These are phyloP conservation scores for Aspergillus ustus DNA, from an alignment of 2,329 filamentous ascomycete genomes.

Conservation along the genomic window DNA sequence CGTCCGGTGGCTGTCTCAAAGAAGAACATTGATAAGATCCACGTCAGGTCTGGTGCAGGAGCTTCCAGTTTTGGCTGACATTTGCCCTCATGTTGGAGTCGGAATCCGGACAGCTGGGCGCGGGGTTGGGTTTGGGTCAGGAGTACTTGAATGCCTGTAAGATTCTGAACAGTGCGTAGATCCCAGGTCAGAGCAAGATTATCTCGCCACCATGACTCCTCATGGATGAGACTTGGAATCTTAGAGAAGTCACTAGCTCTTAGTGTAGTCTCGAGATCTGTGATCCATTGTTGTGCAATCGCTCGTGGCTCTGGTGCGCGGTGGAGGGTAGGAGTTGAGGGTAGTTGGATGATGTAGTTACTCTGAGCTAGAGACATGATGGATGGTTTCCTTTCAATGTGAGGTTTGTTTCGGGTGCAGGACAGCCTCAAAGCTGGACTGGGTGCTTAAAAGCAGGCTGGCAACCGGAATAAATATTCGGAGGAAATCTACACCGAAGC, in stretches of 20 bases:
- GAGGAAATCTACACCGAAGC: neutral
- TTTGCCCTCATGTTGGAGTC: constrained; percentile 38
- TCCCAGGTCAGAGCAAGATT: constrained; percentile 48
- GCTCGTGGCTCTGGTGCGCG: constrained; percentile 28
- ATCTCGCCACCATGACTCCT: constrained; percentile 49
- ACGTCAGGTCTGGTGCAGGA: constrained; percentile 35
- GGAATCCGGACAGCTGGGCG: constrained; percentile 35
- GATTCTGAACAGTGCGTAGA: constrained; percentile 40
- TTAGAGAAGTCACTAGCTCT: constrained; percentile 21
- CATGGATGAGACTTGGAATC: constrained; percentile 36
- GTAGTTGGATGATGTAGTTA: constrained; percentile 38
- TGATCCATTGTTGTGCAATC: constrained; percentile 41
- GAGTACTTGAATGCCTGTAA: constrained; percentile 37
- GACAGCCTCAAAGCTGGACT: neutral
- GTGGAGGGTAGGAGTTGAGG: constrained; percentile 27
- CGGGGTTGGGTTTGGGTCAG: constrained; percentile 32
- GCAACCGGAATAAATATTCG: neutral
- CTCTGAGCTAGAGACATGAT: constrained; percentile 27
- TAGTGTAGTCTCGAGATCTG: constrained; percentile 32
- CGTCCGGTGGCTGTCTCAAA: constrained; percentile 43
- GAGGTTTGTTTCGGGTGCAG: neutral
- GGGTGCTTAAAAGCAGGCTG: neutral
- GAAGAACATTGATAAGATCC: constrained; percentile 47
- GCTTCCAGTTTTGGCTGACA: constrained; percentile 35
- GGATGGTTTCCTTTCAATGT: no score